Evolutionary conservation across 139 green algal species (phyloP), one percentile per base, ranked within the genome.

Genomic region (Zygnema cylindricum): DNA sequence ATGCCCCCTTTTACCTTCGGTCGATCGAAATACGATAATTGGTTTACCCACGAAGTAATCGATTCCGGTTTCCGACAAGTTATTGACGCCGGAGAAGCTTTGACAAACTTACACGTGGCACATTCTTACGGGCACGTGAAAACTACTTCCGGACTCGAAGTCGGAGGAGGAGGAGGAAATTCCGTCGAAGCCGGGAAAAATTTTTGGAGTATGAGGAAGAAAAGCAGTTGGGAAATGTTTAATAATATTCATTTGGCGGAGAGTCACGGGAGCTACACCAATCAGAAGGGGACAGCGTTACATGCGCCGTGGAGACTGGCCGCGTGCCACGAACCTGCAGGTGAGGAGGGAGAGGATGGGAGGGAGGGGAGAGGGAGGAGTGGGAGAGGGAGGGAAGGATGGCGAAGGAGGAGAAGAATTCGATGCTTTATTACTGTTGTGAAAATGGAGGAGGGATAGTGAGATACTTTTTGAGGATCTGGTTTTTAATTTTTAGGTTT

Each of bases 281-380:
- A 88, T 69, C 83, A 88, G 83, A 88, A 84, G 83, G 83, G 83
- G 33, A 88, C 83, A 16, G 57, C 57, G 57, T 39, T 88, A 33
- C 83, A 88, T 36, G 57, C 69, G 83, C 83, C 83, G 1, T 88
- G 57, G 57, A 33, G 76, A 21, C 69, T 88, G 23, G 83, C 83
- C 57, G 38, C 83, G 32, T 88, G 83, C 76, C 21, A 78, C 35
- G 83, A 88, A 35, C 83, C 83, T 7, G 36, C 69, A 85, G 57
- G 83, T 88, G 38, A 54, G 30, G 2, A 40, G 1, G 75, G 1
- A n/a, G 75, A n/a, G 11, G 3, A n/a, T n/a, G n/a, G n/a, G n/a
- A n/a, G n/a, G n/a, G n/a, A n/a, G n/a, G n/a, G n/a, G n/a, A n/a
- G n/a, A n/a, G n/a, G n/a, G n/a, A n/a, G n/a, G n/a, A n/a, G n/a